A percentile compares a stretch with the other conserved stretches of the same genome.
Evolutionary conservation across 768 basidiomycete genomes (phyloP).

Genomic region (Mycena capillaripes): DNA sequence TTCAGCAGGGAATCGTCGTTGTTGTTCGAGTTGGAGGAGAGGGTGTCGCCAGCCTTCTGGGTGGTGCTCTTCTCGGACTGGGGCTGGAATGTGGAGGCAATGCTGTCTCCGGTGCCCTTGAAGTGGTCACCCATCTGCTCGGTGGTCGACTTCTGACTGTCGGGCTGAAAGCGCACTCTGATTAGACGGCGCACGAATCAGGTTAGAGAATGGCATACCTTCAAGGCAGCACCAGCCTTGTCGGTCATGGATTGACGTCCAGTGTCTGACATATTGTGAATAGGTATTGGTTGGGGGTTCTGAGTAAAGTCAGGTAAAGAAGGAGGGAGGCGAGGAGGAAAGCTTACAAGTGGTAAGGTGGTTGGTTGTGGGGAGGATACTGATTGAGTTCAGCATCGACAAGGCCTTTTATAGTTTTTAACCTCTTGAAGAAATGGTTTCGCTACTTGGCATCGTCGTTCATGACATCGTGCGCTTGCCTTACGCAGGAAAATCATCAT

Average conservation of each 20-base stretch:
- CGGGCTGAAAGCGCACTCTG: conserved; percentile 58
- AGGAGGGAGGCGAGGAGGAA: not conserved
- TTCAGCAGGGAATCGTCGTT: conserved; percentile 60
- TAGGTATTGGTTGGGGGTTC: not conserved
- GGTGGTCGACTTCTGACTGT: conserved; percentile 67
- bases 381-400: too few species aligned
- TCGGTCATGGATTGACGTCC: conserved; percentile 72
- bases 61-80: conserved; percentile 67
- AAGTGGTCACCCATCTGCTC: conserved; percentile 65
- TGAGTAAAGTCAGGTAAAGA: not conserved
- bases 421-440: too few species aligned
- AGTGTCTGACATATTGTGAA: conserved; percentile 64
- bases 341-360: not conserved
- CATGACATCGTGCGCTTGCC: too few species aligned
- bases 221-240: conserved; percentile 64
- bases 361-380: not conserved
- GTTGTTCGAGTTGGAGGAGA: conserved; percentile 64
- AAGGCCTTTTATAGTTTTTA: not conserved
- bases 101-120: conserved; percentile 63
- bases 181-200: not conserved
- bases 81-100: conserved; percentile 64
- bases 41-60: conserved; percentile 63
- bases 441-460: too few species aligned
- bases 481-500: too few species aligned
- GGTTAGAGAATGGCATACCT: conserved; percentile 50